A percentile compares a stretch with the other conserved stretches of the same genome.
Conservation (phyloP, 371 early-diverging fungal species). For the Actinomucor elegans region DNA sequence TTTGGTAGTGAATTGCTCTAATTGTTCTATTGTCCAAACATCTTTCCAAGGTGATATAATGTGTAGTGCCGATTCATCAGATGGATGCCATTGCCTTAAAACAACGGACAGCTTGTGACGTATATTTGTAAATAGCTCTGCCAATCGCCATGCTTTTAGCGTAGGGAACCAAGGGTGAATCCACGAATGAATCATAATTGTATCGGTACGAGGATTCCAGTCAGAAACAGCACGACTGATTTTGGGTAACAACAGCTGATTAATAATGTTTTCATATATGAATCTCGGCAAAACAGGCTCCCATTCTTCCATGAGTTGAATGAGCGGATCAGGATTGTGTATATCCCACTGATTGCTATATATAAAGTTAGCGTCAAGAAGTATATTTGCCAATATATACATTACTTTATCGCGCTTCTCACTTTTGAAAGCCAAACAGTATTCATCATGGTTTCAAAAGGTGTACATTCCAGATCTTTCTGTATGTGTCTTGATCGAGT, state of each 20-base stretch:
- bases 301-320: conserved; percentile 75
- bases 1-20: conserved; percentile 59
- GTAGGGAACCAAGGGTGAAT: conserved; percentile 86
- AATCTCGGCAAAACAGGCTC: conserved; percentile 70
- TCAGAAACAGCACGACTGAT: conserved; percentile 60
- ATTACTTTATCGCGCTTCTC: conserved; percentile 77
- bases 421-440: conserved; percentile 78
- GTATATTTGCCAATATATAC: conserved; percentile 11
- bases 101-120: conserved; percentile 64
- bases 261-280: conserved; percentile 71
- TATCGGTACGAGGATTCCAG: conserved; percentile 73
- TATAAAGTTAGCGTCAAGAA: conserved; percentile 3
- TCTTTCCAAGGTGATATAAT: conserved; percentile 71
- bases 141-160: conserved; percentile 57
- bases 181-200: conserved; percentile 74
- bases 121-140: conserved; percentile 58
- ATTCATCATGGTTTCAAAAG: conserved; percentile 79
- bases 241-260: conserved; percentile 80
- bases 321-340: conserved; percentile 65
- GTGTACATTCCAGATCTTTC: conserved; percentile 47
- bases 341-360: conserved; percentile 73
- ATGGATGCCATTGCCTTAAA: conserved; percentile 70
- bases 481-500: conserved; percentile 1
- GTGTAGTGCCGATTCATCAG: conserved; percentile 58
- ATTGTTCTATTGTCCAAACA: conserved; percentile 61